Base-by-base conservation (phyloP, 352 stramenopile species). In the Discostella stelligera region DNA sequence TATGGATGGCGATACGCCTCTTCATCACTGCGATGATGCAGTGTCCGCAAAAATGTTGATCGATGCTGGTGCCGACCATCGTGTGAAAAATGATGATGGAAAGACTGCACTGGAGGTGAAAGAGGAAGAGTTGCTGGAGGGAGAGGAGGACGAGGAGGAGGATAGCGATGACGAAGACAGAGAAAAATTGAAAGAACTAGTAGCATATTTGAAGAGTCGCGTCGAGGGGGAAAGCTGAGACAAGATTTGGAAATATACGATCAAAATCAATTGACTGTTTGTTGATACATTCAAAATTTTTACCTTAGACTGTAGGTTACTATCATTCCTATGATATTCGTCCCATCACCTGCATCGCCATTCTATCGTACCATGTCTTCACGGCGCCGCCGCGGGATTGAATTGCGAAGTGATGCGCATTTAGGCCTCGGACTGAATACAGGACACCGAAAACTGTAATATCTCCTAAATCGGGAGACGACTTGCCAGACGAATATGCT, bases 11-110 rank as follows among this genome's bases (percentile, higher is more conserved):
- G 91, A 95, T 75, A 92, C 91, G 3, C 86, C 89, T 11, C 78
- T 95, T 25, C 90, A 95, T 78, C 84, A 93, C 71, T 89, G 85
- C 54, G 82, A 89, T 53, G 77, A 78, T 58, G 64, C 86, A n/a
- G 70, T 74, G 46, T 77, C 82, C 32, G 80, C 82, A n/a, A 78
- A 85, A 74, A 61, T 89, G 10, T 69, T 94, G 30, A 65, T 94
- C 21, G 62, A 85, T 52, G 64, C 74, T n/a, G 78, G 68, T n/a
- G 82, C 66, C 23, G 62, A 91, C 59, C 21, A 64, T 54, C 55
- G 50, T n/a, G 58, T 82, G 56, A 55, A 48, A 25, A 93, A 93
- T 70, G 10, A 25, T 18, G 63, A 87, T 52, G 77, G 77, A 41
- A 82, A 84, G 60, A 91, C 85, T 64, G 56, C 78, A 27, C 66